Evolutionary conservation across 2,329 filamentous ascomycete genomes (phyloP), one percentile per base, ranked within the genome.

Genomic region (Penicillium sp.): DNA sequence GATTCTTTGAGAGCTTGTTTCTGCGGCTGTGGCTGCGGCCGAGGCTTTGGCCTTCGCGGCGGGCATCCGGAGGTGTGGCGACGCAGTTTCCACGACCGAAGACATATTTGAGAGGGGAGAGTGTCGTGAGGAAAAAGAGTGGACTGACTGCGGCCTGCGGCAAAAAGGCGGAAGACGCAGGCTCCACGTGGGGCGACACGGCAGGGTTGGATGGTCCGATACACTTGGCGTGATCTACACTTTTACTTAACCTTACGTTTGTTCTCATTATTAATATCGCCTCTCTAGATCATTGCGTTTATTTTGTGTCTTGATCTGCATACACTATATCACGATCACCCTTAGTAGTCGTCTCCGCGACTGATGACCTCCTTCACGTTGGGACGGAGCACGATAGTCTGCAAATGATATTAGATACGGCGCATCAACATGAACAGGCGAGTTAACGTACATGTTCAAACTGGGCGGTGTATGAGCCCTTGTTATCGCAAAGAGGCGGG

Each of bases 381-480:
- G 48, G 88, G 88, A 64, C 88, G 81, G 56, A 92, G 82, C 59
- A 92, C 72, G 62, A 92, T 88, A 30, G 88, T 89, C 86, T 90
- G 16, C 22, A 14, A 35, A 33, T 22, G 11, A 24, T 44, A 42
- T 46, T 51, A 11, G 20, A 28, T 11, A 36, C 8, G 16, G 36
- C 38, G 22, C n/a, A 48, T n/a, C 44, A 45, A 30, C 50, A 24
- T 36, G 33, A 20, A 30, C 18, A 7, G 6, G 25, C 10, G 28
- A 35, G 20, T 22, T 11, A 14, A 83, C 88, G 81, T 76, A 95
- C 91, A 77, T 96, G 92, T 79, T 96, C 92, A 69, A 85, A 95
- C 71, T 96, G 92, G 58, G 92, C 92, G 24, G 91, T 95, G 73
- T 95, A 96, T 24, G 89, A 95, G 53, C 92, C 92, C 81, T 95